These are phyloP conservation scores for Cymbopogon flexuosus DNA, from an alignment of 202 grass and related monocot genomes.

Conservation along the genomic window DNA sequence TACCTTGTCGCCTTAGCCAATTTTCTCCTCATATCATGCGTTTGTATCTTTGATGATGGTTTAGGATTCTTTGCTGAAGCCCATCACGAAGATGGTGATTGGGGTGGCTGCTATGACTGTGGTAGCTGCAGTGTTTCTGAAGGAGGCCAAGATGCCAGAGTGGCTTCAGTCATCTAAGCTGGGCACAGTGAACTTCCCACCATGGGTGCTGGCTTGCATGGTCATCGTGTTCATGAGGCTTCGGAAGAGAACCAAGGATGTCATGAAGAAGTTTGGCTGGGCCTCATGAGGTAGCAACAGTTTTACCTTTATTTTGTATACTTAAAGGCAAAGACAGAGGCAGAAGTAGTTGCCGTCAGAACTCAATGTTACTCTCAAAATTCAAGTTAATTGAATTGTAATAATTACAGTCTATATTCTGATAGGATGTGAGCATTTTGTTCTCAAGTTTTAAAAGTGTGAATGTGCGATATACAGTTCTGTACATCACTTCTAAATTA, in stretches of 20 bases:
- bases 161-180: slow-evolving; percentile 56
- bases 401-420: neutral
- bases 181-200: slow-evolving; percentile 56
- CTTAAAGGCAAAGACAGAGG: neutral
- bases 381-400: slow-evolving; percentile 13
- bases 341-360: neutral
- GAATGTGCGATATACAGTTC: neutral
- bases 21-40: neutral
- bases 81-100: slow-evolving; percentile 79
- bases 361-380: neutral
- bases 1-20: neutral
- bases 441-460: neutral
- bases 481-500: neutral
- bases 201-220: slow-evolving; percentile 87
- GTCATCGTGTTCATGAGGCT: slow-evolving; percentile 73
- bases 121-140: slow-evolving; percentile 54
- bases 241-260: slow-evolving; percentile 75
- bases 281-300: slow-evolving; percentile 22
- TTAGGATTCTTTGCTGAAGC: slow-evolving; percentile 86
- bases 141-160: slow-evolving; percentile 58
- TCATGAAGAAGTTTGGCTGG: slow-evolving; percentile 79
- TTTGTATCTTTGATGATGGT: slow-evolving; percentile 31
- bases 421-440: neutral
- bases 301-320: slow-evolving; percentile 12
- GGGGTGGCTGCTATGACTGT: slow-evolving; percentile 41